A percentile compares a stretch with the other conserved stretches of the same genome.
phyloP scores from a whole-genome alignment of 129 eudicot genomes.

The Glebionis coronaria region DNA sequence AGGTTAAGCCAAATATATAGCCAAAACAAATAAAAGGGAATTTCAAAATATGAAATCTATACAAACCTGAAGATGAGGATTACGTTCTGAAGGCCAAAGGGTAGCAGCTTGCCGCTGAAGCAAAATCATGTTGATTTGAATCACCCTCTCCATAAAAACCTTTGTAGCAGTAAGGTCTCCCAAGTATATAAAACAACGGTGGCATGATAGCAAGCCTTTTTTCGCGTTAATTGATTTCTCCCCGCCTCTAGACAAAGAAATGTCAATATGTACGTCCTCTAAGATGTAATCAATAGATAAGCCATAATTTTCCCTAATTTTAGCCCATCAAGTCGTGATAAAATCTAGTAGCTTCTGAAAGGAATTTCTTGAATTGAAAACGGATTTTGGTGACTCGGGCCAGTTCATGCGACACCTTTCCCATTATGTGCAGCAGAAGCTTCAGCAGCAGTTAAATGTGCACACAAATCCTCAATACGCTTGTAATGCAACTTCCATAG shows the following conservation, averaged over 20 bases:
- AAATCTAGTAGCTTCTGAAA: too few relatives aligned
- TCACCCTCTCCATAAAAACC: conserved; percentile 92
- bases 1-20: neutral
- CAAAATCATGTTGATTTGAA: conserved; percentile 77
- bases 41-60: neutral
- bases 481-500: conserved; percentile 94
- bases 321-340: conserved; percentile 93
- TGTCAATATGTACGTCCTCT: conserved; percentile 54
- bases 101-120: conserved; percentile 87
- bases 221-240: conserved; percentile 50
- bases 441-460: too few relatives aligned
- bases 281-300: conserved; percentile 57
- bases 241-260: conserved; percentile 37
- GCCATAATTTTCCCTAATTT: conserved; percentile 84
- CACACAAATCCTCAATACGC: conserved; percentile 80
- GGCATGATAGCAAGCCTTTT: conserved; percentile 81
- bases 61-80: conserved; percentile 94
- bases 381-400: conserved; percentile 76
- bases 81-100: conserved; percentile 81
- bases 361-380: conserved; percentile 82
- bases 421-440: conserved; percentile 56
- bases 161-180: conserved; percentile 97
- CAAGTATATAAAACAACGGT: conserved; percentile 84
- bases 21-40: neutral
- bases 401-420: conserved; percentile 55